Conservation (phyloP, 352 stramenopile genomes). For the Globisporangium splendens region DNA sequence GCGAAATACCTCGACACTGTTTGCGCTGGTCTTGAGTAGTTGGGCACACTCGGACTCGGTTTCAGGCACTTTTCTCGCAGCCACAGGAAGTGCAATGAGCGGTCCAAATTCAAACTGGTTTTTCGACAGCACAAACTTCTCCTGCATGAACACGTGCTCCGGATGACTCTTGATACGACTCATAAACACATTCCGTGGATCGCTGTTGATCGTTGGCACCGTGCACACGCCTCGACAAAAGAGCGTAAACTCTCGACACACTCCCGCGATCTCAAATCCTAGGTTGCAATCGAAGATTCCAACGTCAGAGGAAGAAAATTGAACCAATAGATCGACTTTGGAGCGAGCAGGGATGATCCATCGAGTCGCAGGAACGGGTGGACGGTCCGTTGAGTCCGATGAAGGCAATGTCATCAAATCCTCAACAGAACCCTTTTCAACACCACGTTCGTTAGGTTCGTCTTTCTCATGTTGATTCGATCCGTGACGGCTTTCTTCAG, state of each 20-base stretch:
- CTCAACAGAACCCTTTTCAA: background rate
- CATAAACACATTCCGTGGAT: slow-evolving; percentile 95
- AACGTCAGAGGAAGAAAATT: slow-evolving; percentile 76
- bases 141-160: slow-evolving; percentile 69
- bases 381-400: slow-evolving; percentile 12
- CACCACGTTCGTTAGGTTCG: background rate
- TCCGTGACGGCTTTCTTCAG: background rate
- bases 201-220: slow-evolving; percentile 91
- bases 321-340: slow-evolving; percentile 63
- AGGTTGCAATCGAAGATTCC: slow-evolving; percentile 82
- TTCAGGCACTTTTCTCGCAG: slow-evolving; percentile 17
- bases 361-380: slow-evolving; percentile 6
- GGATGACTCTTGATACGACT: slow-evolving; percentile 81
- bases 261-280: slow-evolving; percentile 90
- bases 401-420: slow-evolving; percentile 2
- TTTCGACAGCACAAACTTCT: slow-evolving; percentile 90
- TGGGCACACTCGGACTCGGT: slow-evolving; percentile 49
- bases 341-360: slow-evolving; percentile 82
- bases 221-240: slow-evolving; percentile 76
- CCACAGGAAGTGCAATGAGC: slow-evolving; percentile 54
- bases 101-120: slow-evolving; percentile 93
- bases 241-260: slow-evolving; percentile 80
- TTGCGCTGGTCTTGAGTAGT: slow-evolving; percentile 44
- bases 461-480: slow-evolving; percentile 4
- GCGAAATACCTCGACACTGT: slow-evolving; percentile 88